A percentile compares a stretch with the other conserved stretches of the same genome.
These are phyloP conservation scores for Ascochyta viciae-villosae DNA, from an alignment of 2,329 filamentous ascomycete species.

Conservation along the genomic window DNA sequence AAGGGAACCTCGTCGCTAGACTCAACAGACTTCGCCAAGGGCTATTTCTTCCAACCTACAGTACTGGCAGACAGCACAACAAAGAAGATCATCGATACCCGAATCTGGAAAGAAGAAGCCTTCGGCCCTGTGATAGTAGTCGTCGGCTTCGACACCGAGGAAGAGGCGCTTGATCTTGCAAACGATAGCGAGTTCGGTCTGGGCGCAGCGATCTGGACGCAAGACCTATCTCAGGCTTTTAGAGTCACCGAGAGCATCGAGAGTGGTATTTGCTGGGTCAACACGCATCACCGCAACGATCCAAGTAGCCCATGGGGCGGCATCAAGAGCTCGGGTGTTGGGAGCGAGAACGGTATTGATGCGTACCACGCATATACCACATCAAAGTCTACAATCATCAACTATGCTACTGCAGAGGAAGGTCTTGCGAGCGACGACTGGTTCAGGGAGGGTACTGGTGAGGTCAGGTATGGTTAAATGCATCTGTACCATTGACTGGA, in stretches of 20 bases:
- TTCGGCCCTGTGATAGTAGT: slow-evolving; percentile 62
- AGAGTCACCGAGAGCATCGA: slow-evolving; percentile 57
- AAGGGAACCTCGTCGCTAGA: slow-evolving; percentile 58
- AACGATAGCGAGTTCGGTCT: slow-evolving; percentile 61
- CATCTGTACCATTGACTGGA: neutral
- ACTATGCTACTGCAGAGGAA: slow-evolving; percentile 67
- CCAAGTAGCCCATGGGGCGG: slow-evolving; percentile 76
- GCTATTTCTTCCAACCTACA: slow-evolving; percentile 59
- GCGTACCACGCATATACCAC: slow-evolving; percentile 55
- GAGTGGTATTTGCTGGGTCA: slow-evolving; percentile 58
- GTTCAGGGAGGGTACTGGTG: slow-evolving; percentile 66
- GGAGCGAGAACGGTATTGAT: slow-evolving; percentile 74
- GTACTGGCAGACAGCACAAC: slow-evolving; percentile 44
- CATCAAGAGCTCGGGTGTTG: slow-evolving; percentile 67
- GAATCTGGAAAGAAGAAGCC: slow-evolving; percentile 56
- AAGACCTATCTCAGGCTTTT: slow-evolving; percentile 57
- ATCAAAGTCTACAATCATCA: slow-evolving; percentile 72
- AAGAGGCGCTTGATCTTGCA: slow-evolving; percentile 56
- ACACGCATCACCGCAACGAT: slow-evolving; percentile 72
- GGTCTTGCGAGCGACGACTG: slow-evolving; percentile 65
- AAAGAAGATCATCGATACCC: slow-evolving; percentile 43
- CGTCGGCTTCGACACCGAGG: slow-evolving; percentile 56
- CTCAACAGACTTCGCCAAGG: slow-evolving; percentile 59
- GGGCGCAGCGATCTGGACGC: slow-evolving; percentile 60
- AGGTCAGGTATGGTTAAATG: slow-evolving; percentile 65